Evolutionary conservation across 2,329 filamentous ascomycete species (phyloP), one percentile per base, ranked within the genome.

Genomic region (Exophiala sideris): DNA sequence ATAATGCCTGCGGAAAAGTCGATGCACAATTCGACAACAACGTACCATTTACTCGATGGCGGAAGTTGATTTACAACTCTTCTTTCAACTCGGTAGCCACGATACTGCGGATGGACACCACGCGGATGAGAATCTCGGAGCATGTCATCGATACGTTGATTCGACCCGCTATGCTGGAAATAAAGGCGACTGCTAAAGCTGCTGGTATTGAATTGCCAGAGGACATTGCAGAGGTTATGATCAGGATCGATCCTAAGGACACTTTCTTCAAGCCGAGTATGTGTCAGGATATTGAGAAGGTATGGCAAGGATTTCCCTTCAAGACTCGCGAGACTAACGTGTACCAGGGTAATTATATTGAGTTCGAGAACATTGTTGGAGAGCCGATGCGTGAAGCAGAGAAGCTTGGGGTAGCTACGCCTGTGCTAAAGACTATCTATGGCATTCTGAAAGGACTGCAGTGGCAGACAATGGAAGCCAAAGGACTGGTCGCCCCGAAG

Each of bases 341-440:
- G 11, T 5, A 12, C n/a, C 46, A 73, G 75, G 75, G 78, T 8
- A 81, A 80, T 58, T 79, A 73, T 49, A 77, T 79, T 54, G 81
- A 84, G 64, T 73, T 75, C 45, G 79, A 82, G 62, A 80, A 76
- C 55, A 72, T 83, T 33, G 65, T 82, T 2, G 79, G 79, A 1
- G 80, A 82, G 68, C 79, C 79, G n/a, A 54, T 83, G 40, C 67
- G 75, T 2, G 79, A 79, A 59, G 80, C 74, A 0, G 72, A 73
- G 57, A 64, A 63, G 29, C 64, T 70, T 1, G 78, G 78, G 1
- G 78, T 84, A 5, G 33, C 59, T 1, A 62, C 61, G 46, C 66
- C 64, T 1, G 62, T 52, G 3, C 48, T 67, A n/a, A 59, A 48
- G 6, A 57, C 57, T 8, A 36, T 68, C 12, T 68, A 67, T 49